phyloP scores from a whole-genome alignment of 768 basidiomycete species.

The Cubamyces lactineus region DNA sequence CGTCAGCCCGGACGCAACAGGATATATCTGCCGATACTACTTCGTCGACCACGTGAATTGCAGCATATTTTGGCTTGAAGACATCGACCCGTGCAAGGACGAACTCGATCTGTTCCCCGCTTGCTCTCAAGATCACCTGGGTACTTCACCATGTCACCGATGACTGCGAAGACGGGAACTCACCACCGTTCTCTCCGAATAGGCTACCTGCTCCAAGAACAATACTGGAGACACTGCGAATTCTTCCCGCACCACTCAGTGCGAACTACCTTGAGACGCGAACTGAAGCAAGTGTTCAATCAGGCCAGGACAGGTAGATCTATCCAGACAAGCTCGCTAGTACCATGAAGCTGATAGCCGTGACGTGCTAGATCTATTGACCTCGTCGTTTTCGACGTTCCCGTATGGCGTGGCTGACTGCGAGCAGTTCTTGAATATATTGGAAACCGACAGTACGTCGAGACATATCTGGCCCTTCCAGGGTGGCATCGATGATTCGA shows the following conservation, averaged over 20 bases:
- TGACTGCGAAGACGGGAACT: not conserved
- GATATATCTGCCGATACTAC: conserved; percentile 27
- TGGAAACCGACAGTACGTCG: conserved; percentile 18
- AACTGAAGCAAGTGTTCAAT: conserved; percentile 26
- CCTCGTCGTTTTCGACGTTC: conserved; percentile 31
- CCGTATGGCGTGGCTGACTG: conserved; percentile 30
- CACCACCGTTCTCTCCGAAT: not conserved
- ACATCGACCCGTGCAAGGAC: conserved; percentile 12
- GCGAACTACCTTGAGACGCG: conserved; percentile 2
- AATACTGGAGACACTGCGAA: conserved; percentile 36
- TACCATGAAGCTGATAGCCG: not conserved
- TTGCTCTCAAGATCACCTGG: conserved; percentile 12
- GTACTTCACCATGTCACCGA: conserved; percentile 8
- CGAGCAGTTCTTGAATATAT: conserved; percentile 24
- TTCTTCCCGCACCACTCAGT: conserved; percentile 33
- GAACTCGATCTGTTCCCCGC: conserved; percentile 13
- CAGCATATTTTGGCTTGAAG: conserved; percentile 31
- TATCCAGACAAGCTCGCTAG: too few relatives aligned
- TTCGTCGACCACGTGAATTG: conserved; percentile 27
- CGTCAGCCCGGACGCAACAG: conserved; percentile 10
- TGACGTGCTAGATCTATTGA: conserved; percentile 27
- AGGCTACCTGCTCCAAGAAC: conserved; percentile 28
- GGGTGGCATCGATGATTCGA: not conserved
- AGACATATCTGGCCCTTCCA: not conserved
- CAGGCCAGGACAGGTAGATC: conserved; percentile 30